Percentiles rank a stretch among this genome's conserved stretches.
These are phyloP conservation scores for Nicotiana knightiana DNA, from an alignment of 257 asterid genomes.

Conservation along the genomic window DNA sequence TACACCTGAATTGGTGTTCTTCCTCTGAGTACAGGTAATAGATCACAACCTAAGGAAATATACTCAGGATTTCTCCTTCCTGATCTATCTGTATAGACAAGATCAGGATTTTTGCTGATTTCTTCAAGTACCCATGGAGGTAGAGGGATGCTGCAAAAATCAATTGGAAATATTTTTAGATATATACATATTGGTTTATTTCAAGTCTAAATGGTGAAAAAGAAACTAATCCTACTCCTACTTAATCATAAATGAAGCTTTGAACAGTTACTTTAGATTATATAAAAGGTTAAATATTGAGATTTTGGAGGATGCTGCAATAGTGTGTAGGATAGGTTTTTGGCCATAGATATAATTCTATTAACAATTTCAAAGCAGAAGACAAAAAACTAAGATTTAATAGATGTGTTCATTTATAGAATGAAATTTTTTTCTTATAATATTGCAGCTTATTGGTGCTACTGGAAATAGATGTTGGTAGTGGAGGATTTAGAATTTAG, in stretches of 20 bases:
- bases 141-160: slow-evolving; percentile 66
- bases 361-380: background rate
- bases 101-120: slow-evolving; percentile 80
- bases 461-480: background rate
- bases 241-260: background rate
- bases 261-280: background rate
- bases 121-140: slow-evolving; percentile 99
- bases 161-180: background rate
- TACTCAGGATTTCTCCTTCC: slow-evolving; percentile 92
- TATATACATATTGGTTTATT: too few relatives aligned
- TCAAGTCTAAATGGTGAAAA: too few relatives aligned
- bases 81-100: slow-evolving; percentile 76
- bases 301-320: background rate
- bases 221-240: too few relatives aligned
- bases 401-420: background rate
- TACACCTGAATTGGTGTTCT: slow-evolving; percentile 94
- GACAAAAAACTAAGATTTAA: too few relatives aligned
- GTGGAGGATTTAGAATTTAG: too few relatives aligned
- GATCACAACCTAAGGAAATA: slow-evolving; percentile 79
- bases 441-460: background rate
- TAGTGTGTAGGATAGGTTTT: background rate
- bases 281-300: background rate
- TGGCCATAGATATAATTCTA: background rate
- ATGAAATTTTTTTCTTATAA: background rate
- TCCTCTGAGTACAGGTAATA: slow-evolving; percentile 73